phyloP scores from a whole-genome alignment of 805 yeast species.

The Ogataea degrootiae region DNA sequence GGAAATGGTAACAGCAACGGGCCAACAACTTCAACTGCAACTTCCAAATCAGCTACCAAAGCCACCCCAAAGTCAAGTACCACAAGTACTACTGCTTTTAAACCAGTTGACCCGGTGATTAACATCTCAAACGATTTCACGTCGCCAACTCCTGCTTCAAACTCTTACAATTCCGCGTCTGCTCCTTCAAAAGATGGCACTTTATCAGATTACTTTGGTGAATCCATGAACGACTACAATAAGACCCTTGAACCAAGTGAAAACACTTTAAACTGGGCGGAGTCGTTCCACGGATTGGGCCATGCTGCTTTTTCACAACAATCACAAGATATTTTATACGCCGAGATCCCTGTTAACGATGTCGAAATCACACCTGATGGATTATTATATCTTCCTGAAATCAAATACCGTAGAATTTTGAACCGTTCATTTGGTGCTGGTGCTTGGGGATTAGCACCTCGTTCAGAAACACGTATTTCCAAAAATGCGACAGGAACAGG shows the following conservation, averaged over 20 bases:
- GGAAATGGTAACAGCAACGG: not conserved
- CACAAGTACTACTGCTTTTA: not conserved
- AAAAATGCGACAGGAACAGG: slow-evolving; percentile 36
- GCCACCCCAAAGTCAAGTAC: not conserved
- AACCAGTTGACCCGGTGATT: slow-evolving; percentile 21
- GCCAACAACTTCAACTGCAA: slow-evolving; percentile 2
- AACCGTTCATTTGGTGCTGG: slow-evolving; percentile 97
- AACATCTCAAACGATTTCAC: slow-evolving; percentile 15
- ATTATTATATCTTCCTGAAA: slow-evolving; percentile 85
- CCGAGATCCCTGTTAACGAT: slow-evolving; percentile 62
- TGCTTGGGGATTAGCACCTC: slow-evolving; percentile 96
- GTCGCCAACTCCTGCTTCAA: not conserved
- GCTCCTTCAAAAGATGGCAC: slow-evolving; percentile 9
- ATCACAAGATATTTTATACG: slow-evolving; percentile 54
- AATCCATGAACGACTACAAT: slow-evolving; percentile 23
- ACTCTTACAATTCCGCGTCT: not conserved
- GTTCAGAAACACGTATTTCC: slow-evolving; percentile 79
- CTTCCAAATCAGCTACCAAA: not conserved
- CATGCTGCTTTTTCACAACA: slow-evolving; percentile 64
- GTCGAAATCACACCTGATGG: slow-evolving; percentile 97
- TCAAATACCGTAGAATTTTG: slow-evolving; percentile 85
- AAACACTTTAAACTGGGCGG: slow-evolving; percentile 65
- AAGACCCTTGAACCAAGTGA: slow-evolving; percentile 8
- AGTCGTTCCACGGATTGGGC: slow-evolving; percentile 84
- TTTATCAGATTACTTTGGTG: slow-evolving; percentile 13